Conservation (phyloP, 352 stramenopile genomes). For the Phytophthora pluvialis region DNA sequence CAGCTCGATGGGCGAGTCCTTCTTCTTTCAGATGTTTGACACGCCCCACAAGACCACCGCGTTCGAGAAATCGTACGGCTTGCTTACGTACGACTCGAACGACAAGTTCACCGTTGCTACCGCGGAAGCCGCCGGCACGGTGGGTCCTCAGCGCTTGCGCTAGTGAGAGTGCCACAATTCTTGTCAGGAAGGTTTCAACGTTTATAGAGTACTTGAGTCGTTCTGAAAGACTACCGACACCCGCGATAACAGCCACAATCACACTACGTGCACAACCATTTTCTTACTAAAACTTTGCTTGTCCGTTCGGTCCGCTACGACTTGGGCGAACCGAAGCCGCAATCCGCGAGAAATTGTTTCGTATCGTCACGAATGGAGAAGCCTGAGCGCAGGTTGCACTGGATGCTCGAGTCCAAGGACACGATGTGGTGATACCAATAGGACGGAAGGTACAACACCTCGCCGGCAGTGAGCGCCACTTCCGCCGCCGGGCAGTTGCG, state of each 20-base stretch:
- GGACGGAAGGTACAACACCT: constrained; percentile 95
- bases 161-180: neutral
- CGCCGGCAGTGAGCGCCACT: constrained; percentile 91
- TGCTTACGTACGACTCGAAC: constrained; percentile 39
- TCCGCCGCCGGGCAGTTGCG: constrained; percentile 82
- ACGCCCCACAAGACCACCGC: constrained; percentile 45
- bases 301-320: neutral
- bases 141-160: constrained; percentile 5
- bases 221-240: constrained; percentile 18
- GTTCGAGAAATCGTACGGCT: constrained; percentile 58
- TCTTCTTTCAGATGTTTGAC: constrained; percentile 83
- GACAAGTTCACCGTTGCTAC: constrained; percentile 28
- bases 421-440: constrained; percentile 97
- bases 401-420: constrained; percentile 93
- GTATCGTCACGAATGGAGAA: constrained; percentile 43
- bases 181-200: constrained; percentile 14
- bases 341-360: constrained; percentile 45
- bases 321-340: constrained; percentile 33
- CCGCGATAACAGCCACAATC: constrained; percentile 19
- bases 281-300: neutral
- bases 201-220: constrained; percentile 33
- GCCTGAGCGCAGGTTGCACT: constrained; percentile 94
- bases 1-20: constrained; percentile 41
- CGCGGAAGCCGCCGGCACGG: constrained; percentile 1
- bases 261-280: constrained; percentile 15